Base-by-base conservation (phyloP, 176 grass and related monocot species). In the Oryza officinalis region DNA sequence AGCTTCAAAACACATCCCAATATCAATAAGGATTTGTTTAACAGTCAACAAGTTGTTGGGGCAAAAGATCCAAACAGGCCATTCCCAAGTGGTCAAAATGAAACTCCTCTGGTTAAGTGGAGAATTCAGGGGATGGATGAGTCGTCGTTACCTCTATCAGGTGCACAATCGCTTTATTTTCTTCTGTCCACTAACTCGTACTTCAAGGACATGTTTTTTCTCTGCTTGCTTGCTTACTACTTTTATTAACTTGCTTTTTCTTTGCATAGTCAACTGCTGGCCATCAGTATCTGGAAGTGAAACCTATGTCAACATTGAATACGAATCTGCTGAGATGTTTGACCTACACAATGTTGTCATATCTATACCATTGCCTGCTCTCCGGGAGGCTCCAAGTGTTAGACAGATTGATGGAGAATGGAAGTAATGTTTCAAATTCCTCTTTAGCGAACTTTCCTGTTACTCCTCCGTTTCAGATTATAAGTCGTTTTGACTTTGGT, bases 391-490 rank as follows among this genome's bases (percentile, higher is more conserved):
- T 64, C 94, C 94, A 83, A 96, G 49, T 87, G 91, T 96, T 49
- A 89, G 30, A 86, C 94, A 94, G 69, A 92, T 97, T 72, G 92
- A 97, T 84, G 94, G 94, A 88, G 94, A 97, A 80, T 97, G 94
- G 94, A 97, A 90, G 94, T 97, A 94, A 88, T 76, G 77, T 87
- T 87, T 35, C 3, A 28, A 72, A 41, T 63, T 63, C 67, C 68
- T 89, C 47, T 86, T 82, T 43, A 32, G 57, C 25, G 4, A 57
- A 67, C 79, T 67, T 71, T 13, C 75, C 33, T 71, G 61, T 65
- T 46, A 30, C 30, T 30, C 30, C 30, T 30, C 30, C 30, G 2
- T 30, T 30, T 30, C 30, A 30, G 30, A 30, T 30, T 30, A 30
- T 30, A 30, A 30, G 30, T 30, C 30, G 30, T 30, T 30, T 30